These are phyloP conservation scores for Umbilicus rupestris DNA, from an alignment of 164 flowering plant genomes.

Conservation along the genomic window DNA sequence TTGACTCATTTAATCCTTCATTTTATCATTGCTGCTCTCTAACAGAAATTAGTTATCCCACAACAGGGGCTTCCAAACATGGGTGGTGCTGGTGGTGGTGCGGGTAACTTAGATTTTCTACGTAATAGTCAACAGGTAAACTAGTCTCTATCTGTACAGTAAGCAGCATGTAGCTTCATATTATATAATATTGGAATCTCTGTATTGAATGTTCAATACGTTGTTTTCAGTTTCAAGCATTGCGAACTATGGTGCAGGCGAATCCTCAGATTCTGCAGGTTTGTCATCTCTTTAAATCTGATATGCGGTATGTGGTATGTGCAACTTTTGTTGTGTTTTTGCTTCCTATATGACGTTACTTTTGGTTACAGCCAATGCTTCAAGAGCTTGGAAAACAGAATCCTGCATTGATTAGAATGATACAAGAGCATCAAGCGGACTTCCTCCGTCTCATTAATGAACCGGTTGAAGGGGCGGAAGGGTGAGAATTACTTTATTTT, in stretches of 20 bases:
- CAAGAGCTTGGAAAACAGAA: constrained; percentile 29
- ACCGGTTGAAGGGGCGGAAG: constrained; percentile 66
- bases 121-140: constrained; percentile 81
- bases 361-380: constrained; percentile 9
- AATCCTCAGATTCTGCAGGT: constrained; percentile 31
- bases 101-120: constrained; percentile 72
- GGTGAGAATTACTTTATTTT: constrained; percentile 9
- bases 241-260: constrained; percentile 66
- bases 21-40: background rate
- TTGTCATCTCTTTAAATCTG: no score
- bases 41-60: constrained; percentile 9
- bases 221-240: constrained; percentile 52
- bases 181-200: background rate
- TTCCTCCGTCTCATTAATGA: constrained; percentile 70
- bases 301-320: background rate
- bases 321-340: background rate
- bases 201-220: background rate
- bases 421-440: constrained; percentile 76
- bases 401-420: constrained; percentile 60
- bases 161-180: background rate
- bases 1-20: background rate
- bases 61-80: constrained; percentile 69
- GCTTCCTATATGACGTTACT: background rate
- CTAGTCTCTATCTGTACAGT: background rate
- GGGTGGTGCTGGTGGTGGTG: constrained; percentile 56